Conservation (phyloP, 2,329 filamentous ascomycete species). For the Paecilomyces sp. region DNA sequence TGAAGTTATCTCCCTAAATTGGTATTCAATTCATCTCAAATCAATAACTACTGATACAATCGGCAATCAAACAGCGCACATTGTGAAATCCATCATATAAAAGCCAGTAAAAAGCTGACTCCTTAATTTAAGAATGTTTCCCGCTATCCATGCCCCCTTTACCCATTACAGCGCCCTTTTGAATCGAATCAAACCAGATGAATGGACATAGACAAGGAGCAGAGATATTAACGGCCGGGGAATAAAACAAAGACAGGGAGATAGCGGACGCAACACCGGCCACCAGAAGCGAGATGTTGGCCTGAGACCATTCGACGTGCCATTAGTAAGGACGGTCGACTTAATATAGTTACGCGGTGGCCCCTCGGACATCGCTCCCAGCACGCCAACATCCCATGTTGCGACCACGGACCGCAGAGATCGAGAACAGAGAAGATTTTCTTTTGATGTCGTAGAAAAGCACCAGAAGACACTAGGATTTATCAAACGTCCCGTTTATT, state of each 20-base stretch:
- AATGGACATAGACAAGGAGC: slow-evolving; percentile 6
- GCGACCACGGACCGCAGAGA: background rate
- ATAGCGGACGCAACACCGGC: background rate
- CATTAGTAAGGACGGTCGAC: background rate
- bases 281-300: background rate
- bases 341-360: background rate
- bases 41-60: background rate
- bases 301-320: background rate
- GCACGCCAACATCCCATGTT: background rate
- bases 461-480: background rate
- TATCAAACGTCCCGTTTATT: slow-evolving; percentile 13
- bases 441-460: background rate
- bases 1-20: background rate
- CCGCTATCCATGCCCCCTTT: slow-evolving; percentile 29
- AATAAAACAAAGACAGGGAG: background rate
- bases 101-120: background rate
- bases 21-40: background rate
- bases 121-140: slow-evolving; percentile 16
- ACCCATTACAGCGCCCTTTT: slow-evolving; percentile 34
- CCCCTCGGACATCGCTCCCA: background rate
- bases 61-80: background rate
- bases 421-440: background rate
- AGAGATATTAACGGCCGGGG: background rate
- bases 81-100: background rate
- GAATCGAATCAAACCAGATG: slow-evolving; percentile 19